Conservation (phyloP, 2,329 filamentous ascomycete genomes). For the Sporothrix humicola region DNA sequence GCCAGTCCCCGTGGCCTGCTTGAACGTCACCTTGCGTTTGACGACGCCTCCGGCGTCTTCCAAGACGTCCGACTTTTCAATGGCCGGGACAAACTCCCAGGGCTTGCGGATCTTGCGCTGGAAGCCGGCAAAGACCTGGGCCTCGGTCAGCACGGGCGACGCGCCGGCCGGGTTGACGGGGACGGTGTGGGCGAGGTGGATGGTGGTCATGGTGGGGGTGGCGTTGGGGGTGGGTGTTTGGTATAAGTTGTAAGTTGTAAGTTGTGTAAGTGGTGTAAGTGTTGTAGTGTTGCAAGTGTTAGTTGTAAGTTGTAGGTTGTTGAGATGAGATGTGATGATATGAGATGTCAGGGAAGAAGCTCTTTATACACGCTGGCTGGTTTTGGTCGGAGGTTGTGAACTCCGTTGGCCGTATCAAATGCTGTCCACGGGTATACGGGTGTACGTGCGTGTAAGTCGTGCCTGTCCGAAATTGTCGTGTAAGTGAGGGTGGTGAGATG, state of each 20-base stretch:
- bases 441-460: background rate
- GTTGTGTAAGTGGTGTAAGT: background rate
- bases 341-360: background rate
- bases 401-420: background rate
- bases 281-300: background rate
- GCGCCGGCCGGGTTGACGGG: constrained; percentile 45
- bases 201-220: constrained; percentile 43
- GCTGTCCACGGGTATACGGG: background rate
- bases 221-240: background rate
- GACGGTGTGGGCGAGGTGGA: constrained; percentile 42
- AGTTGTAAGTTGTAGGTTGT: background rate
- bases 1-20: constrained; percentile 14
- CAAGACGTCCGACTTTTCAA: constrained; percentile 42
- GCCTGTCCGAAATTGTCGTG: background rate
- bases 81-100: constrained; percentile 46
- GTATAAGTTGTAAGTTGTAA: background rate
- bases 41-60: constrained; percentile 39
- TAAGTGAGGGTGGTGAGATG: background rate
- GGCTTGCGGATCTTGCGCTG: constrained; percentile 46
- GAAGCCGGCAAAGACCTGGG: constrained; percentile 46
- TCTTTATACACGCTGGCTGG: background rate
- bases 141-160: constrained; percentile 40
- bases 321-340: background rate
- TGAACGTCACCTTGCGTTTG: constrained; percentile 35
- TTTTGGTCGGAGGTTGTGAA: background rate